phyloP scores from a whole-genome alignment of 169 alveolate species.

The Hepatocystis sp. region DNA sequence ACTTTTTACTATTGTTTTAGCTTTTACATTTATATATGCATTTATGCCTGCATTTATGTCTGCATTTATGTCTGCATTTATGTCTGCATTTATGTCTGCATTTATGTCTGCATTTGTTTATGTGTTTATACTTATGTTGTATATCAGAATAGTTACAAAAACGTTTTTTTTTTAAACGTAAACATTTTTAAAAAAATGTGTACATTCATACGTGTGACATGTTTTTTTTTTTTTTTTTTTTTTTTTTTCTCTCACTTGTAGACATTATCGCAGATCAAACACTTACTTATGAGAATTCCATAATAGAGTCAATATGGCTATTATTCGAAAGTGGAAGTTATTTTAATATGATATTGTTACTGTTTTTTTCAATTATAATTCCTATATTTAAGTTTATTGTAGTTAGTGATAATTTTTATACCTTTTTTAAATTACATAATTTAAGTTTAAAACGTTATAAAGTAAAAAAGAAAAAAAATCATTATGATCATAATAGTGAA shows the following conservation, averaged over 20 bases:
- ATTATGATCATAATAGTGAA: slow-evolving; percentile 20
- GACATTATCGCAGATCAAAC: slow-evolving; percentile 28
- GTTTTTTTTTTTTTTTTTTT: too few species aligned
- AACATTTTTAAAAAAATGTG: slow-evolving; percentile 1
- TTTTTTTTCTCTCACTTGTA: neutral
- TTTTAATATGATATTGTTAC: slow-evolving; percentile 52
- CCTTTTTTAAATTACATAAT: slow-evolving; percentile 34
- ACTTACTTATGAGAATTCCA: slow-evolving; percentile 45
- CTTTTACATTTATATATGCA: too few species aligned
- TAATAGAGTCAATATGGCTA: slow-evolving; percentile 50
- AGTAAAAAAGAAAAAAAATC: neutral
- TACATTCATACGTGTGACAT: neutral
- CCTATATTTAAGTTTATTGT: slow-evolving; percentile 44
- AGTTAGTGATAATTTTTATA: slow-evolving; percentile 67
- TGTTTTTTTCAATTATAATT: slow-evolving; percentile 47
- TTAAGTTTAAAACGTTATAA: slow-evolving; percentile 17
- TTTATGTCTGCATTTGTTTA: too few species aligned
- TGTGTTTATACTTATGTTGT: too few species aligned
- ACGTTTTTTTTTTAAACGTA: too few species aligned
- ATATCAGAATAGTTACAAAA: too few species aligned
- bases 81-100: too few species aligned
- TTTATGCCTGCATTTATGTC: too few species aligned
- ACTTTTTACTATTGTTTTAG: too few species aligned
- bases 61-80: too few species aligned
- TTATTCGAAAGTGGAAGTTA: slow-evolving; percentile 35